Evolutionary conservation across 2,329 filamentous ascomycete species (phyloP).

Genomic region (Cordyceps cicadae): DNA sequence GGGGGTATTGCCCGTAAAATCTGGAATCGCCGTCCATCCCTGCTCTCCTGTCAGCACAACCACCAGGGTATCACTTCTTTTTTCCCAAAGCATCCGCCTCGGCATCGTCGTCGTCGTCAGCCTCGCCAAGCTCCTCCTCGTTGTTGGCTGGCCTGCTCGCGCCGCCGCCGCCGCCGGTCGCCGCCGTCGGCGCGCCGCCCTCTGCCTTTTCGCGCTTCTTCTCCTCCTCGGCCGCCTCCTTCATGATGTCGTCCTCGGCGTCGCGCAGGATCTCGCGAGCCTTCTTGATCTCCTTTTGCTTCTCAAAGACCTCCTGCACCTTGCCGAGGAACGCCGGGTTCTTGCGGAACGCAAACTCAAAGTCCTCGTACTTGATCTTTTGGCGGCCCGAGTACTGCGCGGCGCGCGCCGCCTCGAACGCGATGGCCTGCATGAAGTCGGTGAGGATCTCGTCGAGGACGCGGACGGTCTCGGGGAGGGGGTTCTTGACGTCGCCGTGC

Average conservation of each 20-base stretch:
- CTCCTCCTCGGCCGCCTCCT: slow-evolving; percentile 40
- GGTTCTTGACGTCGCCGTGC: slow-evolving; percentile 68
- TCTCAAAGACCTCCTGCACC: slow-evolving; percentile 81
- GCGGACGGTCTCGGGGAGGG: slow-evolving; percentile 75
- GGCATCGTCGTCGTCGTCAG: slow-evolving; percentile 40
- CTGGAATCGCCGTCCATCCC: neutral
- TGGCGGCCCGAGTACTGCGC: slow-evolving; percentile 82
- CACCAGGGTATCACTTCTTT: slow-evolving; percentile 23
- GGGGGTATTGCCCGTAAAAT: neutral
- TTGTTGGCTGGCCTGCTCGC: slow-evolving; percentile 21
- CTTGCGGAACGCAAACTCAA: slow-evolving; percentile 84
- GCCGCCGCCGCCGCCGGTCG: neutral
- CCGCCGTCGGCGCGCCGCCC: slow-evolving; percentile 2
- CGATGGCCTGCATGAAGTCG: slow-evolving; percentile 91
- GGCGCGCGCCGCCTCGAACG: slow-evolving; percentile 77
- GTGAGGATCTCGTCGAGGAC: slow-evolving; percentile 92
- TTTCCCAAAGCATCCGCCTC: slow-evolving; percentile 33
- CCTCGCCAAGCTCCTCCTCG: slow-evolving; percentile 45
- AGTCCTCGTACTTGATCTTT: slow-evolving; percentile 97
- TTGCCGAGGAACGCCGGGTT: slow-evolving; percentile 81
- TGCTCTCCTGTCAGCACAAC: neutral
- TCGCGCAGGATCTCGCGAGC: slow-evolving; percentile 69
- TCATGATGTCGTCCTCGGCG: slow-evolving; percentile 53
- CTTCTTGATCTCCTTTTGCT: slow-evolving; percentile 78
- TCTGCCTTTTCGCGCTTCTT: slow-evolving; percentile 27